Evolutionary conservation across 768 basidiomycete genomes (phyloP).

Genomic region (Tubosaeta brunneosetosa): DNA sequence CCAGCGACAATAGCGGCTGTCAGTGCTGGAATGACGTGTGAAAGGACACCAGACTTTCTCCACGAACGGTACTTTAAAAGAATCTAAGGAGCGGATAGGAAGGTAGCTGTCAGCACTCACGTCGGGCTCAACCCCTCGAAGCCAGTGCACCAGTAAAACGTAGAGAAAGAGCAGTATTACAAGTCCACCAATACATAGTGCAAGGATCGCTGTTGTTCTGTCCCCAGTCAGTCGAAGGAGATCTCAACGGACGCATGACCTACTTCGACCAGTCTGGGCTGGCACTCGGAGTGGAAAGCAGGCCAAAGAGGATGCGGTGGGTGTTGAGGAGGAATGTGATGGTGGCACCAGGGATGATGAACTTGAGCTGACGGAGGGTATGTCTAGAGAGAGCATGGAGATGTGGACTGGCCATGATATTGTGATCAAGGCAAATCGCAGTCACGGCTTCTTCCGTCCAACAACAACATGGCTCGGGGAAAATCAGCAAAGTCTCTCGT

Average conservation of each 20-base stretch:
- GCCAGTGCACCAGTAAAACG: constrained; percentile 61
- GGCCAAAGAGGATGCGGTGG: constrained; percentile 43
- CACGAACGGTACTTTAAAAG: constrained; percentile 63
- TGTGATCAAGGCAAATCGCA: background rate
- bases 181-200: constrained; percentile 51
- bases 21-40: constrained; percentile 64
- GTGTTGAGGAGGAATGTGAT: constrained; percentile 62
- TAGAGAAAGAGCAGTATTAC: constrained; percentile 71
- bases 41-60: constrained; percentile 66
- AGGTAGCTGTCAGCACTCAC: constrained; percentile 38
- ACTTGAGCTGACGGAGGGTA: constrained; percentile 65
- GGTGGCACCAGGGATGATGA: constrained; percentile 64
- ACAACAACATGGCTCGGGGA: constrained; percentile 29
- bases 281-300: constrained; percentile 31
- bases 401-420: constrained; percentile 18
- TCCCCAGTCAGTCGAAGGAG: constrained; percentile 5
- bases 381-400: constrained; percentile 38
- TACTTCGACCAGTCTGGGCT: constrained; percentile 51
- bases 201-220: constrained; percentile 51
- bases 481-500: constrained; percentile 54
- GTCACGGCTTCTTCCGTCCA: background rate
- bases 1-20: constrained; percentile 67
- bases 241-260: background rate
- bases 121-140: constrained; percentile 63
- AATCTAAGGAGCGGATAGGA: background rate